A percentile compares a stretch with the other conserved stretches of the same genome.
phyloP scores from a whole-genome alignment of 1,284 basidiomycete genomes.

The Laetiporus sulphureus region DNA sequence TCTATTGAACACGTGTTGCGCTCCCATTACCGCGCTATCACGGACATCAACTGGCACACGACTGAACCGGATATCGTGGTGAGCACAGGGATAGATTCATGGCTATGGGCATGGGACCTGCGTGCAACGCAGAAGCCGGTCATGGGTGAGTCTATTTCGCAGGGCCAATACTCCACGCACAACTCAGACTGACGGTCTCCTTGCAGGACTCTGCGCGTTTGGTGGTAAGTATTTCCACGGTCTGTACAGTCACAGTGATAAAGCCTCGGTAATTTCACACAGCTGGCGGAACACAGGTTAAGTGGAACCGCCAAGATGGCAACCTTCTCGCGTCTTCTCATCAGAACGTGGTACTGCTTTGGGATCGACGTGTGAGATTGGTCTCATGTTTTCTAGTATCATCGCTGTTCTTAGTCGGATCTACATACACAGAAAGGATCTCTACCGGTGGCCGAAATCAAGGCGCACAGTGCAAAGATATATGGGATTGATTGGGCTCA shows the following conservation, averaged over 20 bases:
- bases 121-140: constrained; percentile 54
- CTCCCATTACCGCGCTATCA: constrained; percentile 88
- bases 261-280: neutral
- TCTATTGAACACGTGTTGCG: constrained; percentile 78
- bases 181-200: too few species aligned
- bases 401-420: too few species aligned
- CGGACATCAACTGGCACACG: constrained; percentile 95
- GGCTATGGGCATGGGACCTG: constrained; percentile 89
- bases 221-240: constrained; percentile 41
- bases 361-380: constrained; percentile 81
- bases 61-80: constrained; percentile 72
- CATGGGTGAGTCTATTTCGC: constrained; percentile 40
- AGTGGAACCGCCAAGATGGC: constrained; percentile 87
- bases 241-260: neutral
- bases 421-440: constrained; percentile 69
- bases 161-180: too few species aligned
- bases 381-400: too few species aligned
- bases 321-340: constrained; percentile 87
- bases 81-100: constrained; percentile 75
- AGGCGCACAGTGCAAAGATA: constrained; percentile 83
- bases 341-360: constrained; percentile 75
- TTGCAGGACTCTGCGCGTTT: constrained; percentile 63
- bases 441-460: constrained; percentile 69
- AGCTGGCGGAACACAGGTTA: constrained; percentile 91
- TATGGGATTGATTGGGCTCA: constrained; percentile 96